These are phyloP conservation scores for Eurotiales sp. DNA, from an alignment of 2,329 filamentous ascomycete genomes.

Conservation along the genomic window DNA sequence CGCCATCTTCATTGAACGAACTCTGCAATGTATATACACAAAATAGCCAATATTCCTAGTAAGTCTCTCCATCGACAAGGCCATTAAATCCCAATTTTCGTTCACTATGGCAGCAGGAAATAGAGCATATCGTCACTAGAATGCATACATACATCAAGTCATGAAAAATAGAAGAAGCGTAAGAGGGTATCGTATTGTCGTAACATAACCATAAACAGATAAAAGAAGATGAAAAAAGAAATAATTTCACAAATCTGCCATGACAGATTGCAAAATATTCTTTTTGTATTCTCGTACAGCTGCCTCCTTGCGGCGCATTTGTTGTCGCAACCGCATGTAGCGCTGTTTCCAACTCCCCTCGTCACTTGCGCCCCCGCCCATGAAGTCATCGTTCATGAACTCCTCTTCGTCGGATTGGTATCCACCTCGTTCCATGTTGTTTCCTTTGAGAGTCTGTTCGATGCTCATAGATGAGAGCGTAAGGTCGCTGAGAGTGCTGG, in stretches of 20 bases:
- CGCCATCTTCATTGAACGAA: too few species aligned
- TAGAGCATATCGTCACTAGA: neutral
- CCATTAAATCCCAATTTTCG: neutral
- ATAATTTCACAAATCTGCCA: slow-evolving; percentile 39
- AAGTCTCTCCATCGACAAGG: neutral
- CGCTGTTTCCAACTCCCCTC: slow-evolving; percentile 38
- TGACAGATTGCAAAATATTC: slow-evolving; percentile 42
- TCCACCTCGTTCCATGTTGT: neutral
- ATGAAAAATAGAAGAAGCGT: neutral
- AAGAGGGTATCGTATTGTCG: slow-evolving; percentile 13
- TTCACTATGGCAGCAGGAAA: neutral
- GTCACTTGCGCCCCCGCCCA: neutral
- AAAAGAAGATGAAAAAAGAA: too few species aligned
- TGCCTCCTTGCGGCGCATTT: slow-evolving; percentile 37
- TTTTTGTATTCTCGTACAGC: slow-evolving; percentile 39
- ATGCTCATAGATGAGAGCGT: slow-evolving; percentile 1
- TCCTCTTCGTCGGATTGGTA: slow-evolving; percentile 14
- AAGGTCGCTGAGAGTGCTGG: slow-evolving; percentile 8
- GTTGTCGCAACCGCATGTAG: slow-evolving; percentile 34
- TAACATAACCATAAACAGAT: slow-evolving; percentile 5
- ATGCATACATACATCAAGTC: neutral
- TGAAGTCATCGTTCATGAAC: slow-evolving; percentile 9
- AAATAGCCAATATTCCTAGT: too few species aligned
- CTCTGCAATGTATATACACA: too few species aligned
- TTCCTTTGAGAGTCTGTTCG: neutral